Base-by-base conservation (phyloP, 2,329 filamentous ascomycete species). In the Sclerotinia trifoliorum region DNA sequence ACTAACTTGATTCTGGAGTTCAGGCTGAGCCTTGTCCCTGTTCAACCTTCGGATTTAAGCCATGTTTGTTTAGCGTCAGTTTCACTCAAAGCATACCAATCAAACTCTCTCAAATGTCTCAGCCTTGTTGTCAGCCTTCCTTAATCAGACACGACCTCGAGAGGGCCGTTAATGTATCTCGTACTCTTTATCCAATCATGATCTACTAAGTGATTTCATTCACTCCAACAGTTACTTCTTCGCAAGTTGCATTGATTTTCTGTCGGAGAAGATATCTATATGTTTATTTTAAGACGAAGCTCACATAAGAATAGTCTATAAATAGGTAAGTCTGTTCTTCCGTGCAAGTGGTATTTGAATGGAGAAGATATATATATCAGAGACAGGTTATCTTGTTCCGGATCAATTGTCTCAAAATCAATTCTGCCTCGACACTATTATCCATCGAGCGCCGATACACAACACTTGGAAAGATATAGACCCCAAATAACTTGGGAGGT, bases 301-400 rank as follows among this genome's bases (percentile, higher is more conserved):
- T 62, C 44, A 62, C 29, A 49, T 49, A 49, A 62, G 44, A 24
- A 61, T 19, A 51, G 2, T 21, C 29, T 62, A 35, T 35, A 24
- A 35, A 62, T 49, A 39, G 21, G 46, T 62, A 62, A 62, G 60
- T 51, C 46, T 13, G n/a, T 48, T 35, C 39, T 51, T 62, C 39
- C 29, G 51, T 51, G 29, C n/a, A n/a, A 39, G 60, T 39, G 46
- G 15, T 26, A 32, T 51, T 35, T 51, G 46, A 4, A 39, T 51
- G 39, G 26, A 62, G 29, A 62, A 10, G 5, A 42, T 42, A 42
- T 42, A n/a, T 56, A 51, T 51, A 51, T 48, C 32, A 39, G 32
- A 51, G 17, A 32, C 26, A 21, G 29, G 15, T 39, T 51, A 10
- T 39, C 29, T 51, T 39, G 29, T 51, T 62, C 60, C 24, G 21